These are phyloP conservation scores for Carex scoparia DNA, from an alignment of 176 grass and related monocot genomes.

Conservation along the genomic window DNA sequence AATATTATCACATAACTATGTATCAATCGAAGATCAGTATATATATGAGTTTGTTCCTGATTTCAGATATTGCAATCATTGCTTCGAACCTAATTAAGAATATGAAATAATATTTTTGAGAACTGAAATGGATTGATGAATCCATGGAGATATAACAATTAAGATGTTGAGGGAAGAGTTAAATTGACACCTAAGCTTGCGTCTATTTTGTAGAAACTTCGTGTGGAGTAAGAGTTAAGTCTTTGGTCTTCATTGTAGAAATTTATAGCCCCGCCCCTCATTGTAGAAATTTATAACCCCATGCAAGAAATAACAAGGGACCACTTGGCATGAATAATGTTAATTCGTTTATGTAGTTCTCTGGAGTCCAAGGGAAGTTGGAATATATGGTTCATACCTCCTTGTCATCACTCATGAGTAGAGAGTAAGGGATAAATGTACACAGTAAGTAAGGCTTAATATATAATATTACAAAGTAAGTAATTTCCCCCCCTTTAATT, in stretches of 20 bases:
- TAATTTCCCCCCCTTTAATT: not conserved
- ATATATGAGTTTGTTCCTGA: not conserved
- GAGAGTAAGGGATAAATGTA: constrained; percentile 23
- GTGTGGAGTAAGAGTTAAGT: constrained; percentile 25
- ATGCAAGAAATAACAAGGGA: constrained; percentile 12
- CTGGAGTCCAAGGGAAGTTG: constrained; percentile 20
- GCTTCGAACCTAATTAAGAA: not conserved
- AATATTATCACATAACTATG: not conserved
- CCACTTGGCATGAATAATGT: not conserved
- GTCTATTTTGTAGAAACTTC: constrained; percentile 14
- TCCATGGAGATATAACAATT: not conserved
- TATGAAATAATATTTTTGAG: not conserved
- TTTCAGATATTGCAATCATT: not conserved
- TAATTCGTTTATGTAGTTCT: not conserved
- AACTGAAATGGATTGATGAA: constrained; percentile 12
- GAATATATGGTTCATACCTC: constrained; percentile 16
- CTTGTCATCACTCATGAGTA: constrained; percentile 10
- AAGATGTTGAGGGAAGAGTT: not conserved
- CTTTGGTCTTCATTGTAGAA: constrained; percentile 23
- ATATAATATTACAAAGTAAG: not conserved
- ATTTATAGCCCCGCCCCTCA: not conserved
- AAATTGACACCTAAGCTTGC: constrained; percentile 12
- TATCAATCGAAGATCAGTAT: too few relatives aligned
- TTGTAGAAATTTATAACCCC: constrained; percentile 8
- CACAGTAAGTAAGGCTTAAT: not conserved